These are phyloP conservation scores for Pachyrhizus erosus DNA, from an alignment of 306 rosid genomes.

Conservation along the genomic window DNA sequence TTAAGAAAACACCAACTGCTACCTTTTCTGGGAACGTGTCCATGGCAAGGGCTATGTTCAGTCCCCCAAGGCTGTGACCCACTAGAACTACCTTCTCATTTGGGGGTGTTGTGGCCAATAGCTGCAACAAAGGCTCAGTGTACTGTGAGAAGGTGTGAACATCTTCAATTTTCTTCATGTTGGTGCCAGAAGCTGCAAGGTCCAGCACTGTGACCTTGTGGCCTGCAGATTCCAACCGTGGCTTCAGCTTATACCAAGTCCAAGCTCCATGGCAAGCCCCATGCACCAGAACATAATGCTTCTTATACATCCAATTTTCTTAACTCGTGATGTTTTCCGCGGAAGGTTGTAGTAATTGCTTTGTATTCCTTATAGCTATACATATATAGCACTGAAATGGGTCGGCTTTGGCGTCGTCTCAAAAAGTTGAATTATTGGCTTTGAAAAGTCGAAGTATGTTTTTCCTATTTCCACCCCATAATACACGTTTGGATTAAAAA, in stretches of 20 bases:
- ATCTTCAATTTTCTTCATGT: slow-evolving; percentile 54
- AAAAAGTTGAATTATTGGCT: not conserved
- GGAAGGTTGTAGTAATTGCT: too few relatives aligned
- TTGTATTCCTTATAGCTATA: not conserved
- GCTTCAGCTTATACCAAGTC: slow-evolving; percentile 80
- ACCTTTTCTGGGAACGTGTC: slow-evolving; percentile 64
- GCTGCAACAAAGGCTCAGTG: slow-evolving; percentile 60
- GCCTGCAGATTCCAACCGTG: slow-evolving; percentile 63
- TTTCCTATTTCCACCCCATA: too few relatives aligned
- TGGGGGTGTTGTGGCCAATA: slow-evolving; percentile 46
- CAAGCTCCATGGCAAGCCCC: slow-evolving; percentile 86
- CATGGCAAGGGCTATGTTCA: slow-evolving; percentile 70
- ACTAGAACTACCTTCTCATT: slow-evolving; percentile 67
- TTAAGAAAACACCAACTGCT: slow-evolving; percentile 58
- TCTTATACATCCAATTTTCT: not conserved
- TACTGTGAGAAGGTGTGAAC: slow-evolving; percentile 49
- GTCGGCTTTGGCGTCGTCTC: not conserved
- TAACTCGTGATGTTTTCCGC: not conserved
- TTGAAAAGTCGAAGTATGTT: too few relatives aligned
- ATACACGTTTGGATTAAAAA: too few relatives aligned
- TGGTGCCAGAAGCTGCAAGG: slow-evolving; percentile 66
- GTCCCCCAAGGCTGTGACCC: slow-evolving; percentile 80
- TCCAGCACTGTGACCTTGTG: slow-evolving; percentile 62
- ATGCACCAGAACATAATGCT: slow-evolving; percentile 72
- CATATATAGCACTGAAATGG: not conserved